phyloP scores from a whole-genome alignment of 2,329 filamentous ascomycete genomes.

The Alternaria solani region DNA sequence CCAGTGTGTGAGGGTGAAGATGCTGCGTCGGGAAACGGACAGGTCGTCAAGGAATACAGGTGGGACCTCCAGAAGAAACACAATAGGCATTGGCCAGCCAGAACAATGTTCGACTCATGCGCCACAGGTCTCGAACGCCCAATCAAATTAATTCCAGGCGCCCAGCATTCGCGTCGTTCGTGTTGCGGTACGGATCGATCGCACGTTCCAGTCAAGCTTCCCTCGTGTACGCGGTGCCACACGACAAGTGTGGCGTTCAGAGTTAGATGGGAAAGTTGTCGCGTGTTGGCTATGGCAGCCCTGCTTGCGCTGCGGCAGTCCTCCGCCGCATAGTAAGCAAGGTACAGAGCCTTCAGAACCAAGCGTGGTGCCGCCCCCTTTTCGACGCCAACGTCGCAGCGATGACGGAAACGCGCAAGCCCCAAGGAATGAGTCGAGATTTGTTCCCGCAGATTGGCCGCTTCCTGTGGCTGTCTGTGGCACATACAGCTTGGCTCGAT shows the following conservation, averaged over 20 bases:
- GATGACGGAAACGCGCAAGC: constrained; percentile 15
- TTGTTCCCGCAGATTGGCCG: constrained; percentile 16
- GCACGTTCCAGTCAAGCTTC: constrained; percentile 4
- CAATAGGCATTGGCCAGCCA: background rate
- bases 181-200: constrained; percentile 9
- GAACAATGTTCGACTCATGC: constrained; percentile 4
- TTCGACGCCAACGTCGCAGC: background rate
- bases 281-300: background rate
- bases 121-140: background rate
- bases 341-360: too few species aligned
- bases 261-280: background rate
- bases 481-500: constrained; percentile 19
- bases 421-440: constrained; percentile 9
- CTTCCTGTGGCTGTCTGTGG: constrained; percentile 22
- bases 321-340: background rate
- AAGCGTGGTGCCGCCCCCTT: background rate
- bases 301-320: background rate
- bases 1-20: background rate
- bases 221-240: background rate
- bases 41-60: background rate
- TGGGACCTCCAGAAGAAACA: constrained; percentile 1
- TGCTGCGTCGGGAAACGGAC: background rate
- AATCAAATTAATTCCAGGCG: background rate
- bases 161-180: background rate
- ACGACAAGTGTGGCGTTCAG: background rate